These are phyloP conservation scores for Niveomyces coronatus DNA, from an alignment of 2,329 filamentous ascomycete species.

Conservation along the genomic window DNA sequence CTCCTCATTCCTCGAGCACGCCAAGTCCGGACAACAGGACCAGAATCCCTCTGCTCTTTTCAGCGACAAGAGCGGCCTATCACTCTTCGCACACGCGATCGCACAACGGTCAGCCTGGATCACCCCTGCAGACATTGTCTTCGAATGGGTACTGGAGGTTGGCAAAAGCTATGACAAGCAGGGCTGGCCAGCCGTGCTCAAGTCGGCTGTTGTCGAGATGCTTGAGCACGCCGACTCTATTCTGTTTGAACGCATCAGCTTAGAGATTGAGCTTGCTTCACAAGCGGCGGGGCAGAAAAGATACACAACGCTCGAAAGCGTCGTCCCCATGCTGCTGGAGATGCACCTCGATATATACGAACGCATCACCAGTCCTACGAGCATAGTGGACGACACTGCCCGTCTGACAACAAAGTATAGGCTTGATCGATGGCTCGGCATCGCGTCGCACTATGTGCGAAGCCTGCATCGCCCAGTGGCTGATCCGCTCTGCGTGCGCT, in stretches of 20 bases:
- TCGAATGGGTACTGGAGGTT: conserved; percentile 45
- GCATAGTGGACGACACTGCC: conserved; percentile 38
- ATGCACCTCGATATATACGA: conserved; percentile 52
- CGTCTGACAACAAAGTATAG: conserved; percentile 39
- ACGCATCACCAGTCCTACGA: conserved; percentile 46
- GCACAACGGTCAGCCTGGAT: conserved; percentile 36
- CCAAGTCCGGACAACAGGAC: conserved; percentile 44
- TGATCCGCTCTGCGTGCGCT: conserved; percentile 37
- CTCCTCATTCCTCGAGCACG: conserved; percentile 53
- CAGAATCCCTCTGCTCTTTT: conserved; percentile 36
- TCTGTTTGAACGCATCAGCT: conserved; percentile 36
- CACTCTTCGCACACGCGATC: conserved; percentile 38
- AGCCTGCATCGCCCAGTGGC: conserved; percentile 23
- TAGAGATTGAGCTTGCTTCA: conserved; percentile 27
- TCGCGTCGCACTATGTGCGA: conserved; percentile 36
- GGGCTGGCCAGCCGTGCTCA: conserved; percentile 50
- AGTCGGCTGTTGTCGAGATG: conserved; percentile 45
- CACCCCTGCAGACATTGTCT: conserved; percentile 46
- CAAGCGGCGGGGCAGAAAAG: background rate
- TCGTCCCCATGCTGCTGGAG: conserved; percentile 51
- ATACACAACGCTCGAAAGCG: conserved; percentile 25
- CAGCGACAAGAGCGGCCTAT: conserved; percentile 42
- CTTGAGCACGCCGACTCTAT: conserved; percentile 42
- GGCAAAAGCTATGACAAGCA: conserved; percentile 40
- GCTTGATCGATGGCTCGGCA: conserved; percentile 40